Percentiles rank a stretch among this genome's conserved stretches.
Conservation (phyloP, 805 yeast species). For the Kodamaea nitidulidarum region DNA sequence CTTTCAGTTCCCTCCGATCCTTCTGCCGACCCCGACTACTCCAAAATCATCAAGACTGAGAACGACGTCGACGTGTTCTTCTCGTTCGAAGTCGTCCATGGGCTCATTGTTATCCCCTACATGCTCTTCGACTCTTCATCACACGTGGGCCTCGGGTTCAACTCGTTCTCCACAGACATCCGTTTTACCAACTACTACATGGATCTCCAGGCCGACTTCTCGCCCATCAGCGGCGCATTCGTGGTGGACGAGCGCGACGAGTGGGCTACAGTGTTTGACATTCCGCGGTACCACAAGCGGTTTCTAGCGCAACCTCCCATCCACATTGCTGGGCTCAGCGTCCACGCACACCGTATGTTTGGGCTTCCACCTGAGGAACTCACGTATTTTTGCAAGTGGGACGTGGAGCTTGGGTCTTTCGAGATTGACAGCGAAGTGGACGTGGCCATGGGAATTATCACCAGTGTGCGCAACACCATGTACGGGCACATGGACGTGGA, state of each 20-base stretch:
- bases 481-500: constrained; percentile 73
- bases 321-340: constrained; percentile 45
- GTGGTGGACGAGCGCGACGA: constrained; percentile 21
- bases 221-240: constrained; percentile 46
- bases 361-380: constrained; percentile 89
- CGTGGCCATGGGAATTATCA: constrained; percentile 41
- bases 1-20: no score
- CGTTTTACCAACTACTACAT: constrained; percentile 87
- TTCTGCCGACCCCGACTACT: constrained; percentile 29
- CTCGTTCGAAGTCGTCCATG: constrained; percentile 64
- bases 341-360: constrained; percentile 89
- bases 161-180: constrained; percentile 69
- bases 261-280: constrained; percentile 19
- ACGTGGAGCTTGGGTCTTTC: constrained; percentile 62
- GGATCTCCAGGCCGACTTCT: constrained; percentile 78
- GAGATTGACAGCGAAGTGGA: constrained; percentile 46
- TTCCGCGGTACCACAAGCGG: constrained; percentile 18
- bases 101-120: constrained; percentile 70
- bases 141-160: constrained; percentile 59
- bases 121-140: constrained; percentile 62
- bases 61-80: constrained; percentile 79
- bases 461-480: constrained; percentile 45
- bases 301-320: constrained; percentile 39
- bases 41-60: constrained; percentile 44
- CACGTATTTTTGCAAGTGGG: constrained; percentile 90